Evolutionary conservation across 2,329 filamentous ascomycete genomes (phyloP).

Genomic region (Colletotrichum agaves): DNA sequence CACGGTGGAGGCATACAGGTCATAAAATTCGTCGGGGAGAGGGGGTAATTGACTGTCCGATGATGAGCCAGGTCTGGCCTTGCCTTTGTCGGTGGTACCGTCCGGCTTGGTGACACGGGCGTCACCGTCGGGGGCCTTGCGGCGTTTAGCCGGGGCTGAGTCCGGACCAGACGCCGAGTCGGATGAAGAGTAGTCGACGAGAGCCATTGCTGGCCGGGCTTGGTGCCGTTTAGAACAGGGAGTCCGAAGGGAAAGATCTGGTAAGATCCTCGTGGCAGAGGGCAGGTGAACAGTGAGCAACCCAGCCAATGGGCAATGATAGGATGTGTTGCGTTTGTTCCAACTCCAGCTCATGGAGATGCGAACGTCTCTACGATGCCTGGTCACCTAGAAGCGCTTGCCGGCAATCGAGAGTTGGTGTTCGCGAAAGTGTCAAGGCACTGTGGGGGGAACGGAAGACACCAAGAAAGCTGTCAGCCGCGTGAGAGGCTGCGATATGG

Average conservation of each 20-base stretch:
- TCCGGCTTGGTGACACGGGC: not conserved
- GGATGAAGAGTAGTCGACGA: constrained; percentile 74
- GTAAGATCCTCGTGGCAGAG: not conserved
- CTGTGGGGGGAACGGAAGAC: not conserved
- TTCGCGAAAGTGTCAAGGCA: not conserved
- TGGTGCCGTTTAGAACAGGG: not conserved
- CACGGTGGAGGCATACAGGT: constrained; percentile 87
- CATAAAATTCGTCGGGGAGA: constrained; percentile 83
- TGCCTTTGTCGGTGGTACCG: constrained; percentile 13
- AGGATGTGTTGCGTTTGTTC: not conserved
- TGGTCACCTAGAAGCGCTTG: constrained; percentile 20
- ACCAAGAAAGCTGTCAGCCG: not conserved
- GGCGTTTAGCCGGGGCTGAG: constrained; percentile 51
- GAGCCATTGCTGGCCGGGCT: constrained; percentile 57
- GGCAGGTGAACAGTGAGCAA: not conserved
- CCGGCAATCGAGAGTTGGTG: not conserved
- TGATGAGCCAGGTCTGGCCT: constrained; percentile 24
- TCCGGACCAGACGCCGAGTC: constrained; percentile 42
- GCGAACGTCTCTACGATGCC: not conserved
- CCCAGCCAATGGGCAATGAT: constrained; percentile 2
- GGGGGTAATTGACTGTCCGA: constrained; percentile 66
- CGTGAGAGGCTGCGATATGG: not conserved
- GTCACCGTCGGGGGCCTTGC: constrained; percentile 44
- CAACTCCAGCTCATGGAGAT: not conserved
- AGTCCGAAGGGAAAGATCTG: constrained; percentile 5